Percentiles rank a stretch among this genome's conserved stretches.
Evolutionary conservation across 495 filamentous ascomycete species (phyloP).

Genomic region (Talaromyces thailandensis): DNA sequence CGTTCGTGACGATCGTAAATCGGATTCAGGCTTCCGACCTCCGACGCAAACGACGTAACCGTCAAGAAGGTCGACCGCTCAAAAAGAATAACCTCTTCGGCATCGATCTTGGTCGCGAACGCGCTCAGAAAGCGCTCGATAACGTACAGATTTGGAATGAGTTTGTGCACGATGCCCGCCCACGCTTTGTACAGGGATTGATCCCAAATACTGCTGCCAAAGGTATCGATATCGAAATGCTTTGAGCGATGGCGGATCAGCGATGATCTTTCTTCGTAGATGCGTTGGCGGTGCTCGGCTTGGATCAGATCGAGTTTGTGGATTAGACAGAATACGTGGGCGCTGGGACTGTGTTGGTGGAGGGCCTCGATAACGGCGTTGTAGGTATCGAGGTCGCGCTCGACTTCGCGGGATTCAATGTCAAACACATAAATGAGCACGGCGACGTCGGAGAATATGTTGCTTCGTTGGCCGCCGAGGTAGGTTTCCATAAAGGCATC

Average conservation of each 20-base stretch:
- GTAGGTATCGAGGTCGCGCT: conserved; percentile 84
- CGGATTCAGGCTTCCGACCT: conserved; percentile 67
- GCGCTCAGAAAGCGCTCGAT: conserved; percentile 76
- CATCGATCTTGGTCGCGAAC: conserved; percentile 74
- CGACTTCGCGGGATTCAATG: conserved; percentile 88
- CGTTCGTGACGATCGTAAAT: conserved; percentile 89
- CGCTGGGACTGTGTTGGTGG: conserved; percentile 70
- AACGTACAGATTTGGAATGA: conserved; percentile 85
- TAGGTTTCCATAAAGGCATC: conserved; percentile 99
- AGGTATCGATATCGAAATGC: conserved; percentile 61
- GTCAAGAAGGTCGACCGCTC: conserved; percentile 94
- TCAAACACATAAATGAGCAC: conserved; percentile 99
- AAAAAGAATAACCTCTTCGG: conserved; percentile 90
- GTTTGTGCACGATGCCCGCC: conserved; percentile 91
- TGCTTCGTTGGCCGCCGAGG: conserved; percentile 81
- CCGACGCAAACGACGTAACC: conserved; percentile 73
- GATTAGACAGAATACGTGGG: conserved; percentile 83
- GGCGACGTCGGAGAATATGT: conserved; percentile 93
- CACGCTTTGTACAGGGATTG: conserved; percentile 97
- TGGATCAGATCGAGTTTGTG: conserved; percentile 99
- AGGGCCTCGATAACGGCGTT: conserved; percentile 77
- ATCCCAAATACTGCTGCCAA: conserved; percentile 96
- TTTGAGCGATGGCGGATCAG: conserved; percentile 68
- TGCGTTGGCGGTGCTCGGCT: conserved; percentile 59
- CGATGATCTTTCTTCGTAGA: conserved; percentile 70